A percentile compares a stretch with the other conserved stretches of the same genome.
Evolutionary conservation across 805 yeast genomes (phyloP).

Genomic region (Ogataea degrootiae): DNA sequence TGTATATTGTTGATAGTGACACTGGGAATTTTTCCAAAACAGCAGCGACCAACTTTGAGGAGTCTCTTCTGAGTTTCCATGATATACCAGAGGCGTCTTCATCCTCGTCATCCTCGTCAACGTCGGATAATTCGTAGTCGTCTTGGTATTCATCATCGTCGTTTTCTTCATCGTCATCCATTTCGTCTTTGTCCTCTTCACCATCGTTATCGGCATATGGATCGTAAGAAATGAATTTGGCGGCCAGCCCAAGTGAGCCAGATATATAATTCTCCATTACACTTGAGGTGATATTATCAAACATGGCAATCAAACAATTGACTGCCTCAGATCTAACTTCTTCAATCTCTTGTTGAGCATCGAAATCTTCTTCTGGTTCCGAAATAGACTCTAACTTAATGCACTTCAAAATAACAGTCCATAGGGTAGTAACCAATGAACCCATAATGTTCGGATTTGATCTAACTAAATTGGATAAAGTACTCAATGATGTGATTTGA

Average conservation of each 20-base stretch:
- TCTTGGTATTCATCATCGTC: conserved; percentile 35
- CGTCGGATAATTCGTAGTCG: conserved; percentile 37
- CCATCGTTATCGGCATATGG: conserved; percentile 37
- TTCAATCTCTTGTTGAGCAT: conserved; percentile 27
- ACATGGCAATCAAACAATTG: conserved; percentile 34
- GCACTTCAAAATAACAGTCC: conserved; percentile 9
- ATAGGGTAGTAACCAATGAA: conserved; percentile 7
- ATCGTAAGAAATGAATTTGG: conserved; percentile 37
- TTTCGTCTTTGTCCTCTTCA: conserved; percentile 22
- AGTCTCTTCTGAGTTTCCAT: conserved; percentile 58
- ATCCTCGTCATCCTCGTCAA: conserved; percentile 43
- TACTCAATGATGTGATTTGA: conserved; percentile 14
- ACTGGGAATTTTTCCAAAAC: conserved; percentile 36
- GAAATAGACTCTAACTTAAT: conserved; percentile 17
- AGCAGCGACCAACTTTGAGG: conserved; percentile 39
- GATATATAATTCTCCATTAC: conserved; percentile 23
- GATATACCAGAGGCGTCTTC: conserved; percentile 37
- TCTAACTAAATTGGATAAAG: conserved; percentile 20
- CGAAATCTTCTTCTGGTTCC: conserved; percentile 30
- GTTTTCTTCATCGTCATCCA: conserved; percentile 24
- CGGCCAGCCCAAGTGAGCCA: conserved; percentile 27
- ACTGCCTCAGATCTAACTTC: conserved; percentile 47
- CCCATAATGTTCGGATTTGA: conserved; percentile 24
- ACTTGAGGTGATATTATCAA: conserved; percentile 34
- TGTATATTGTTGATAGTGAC: conserved; percentile 31